Percentiles rank a stretch among this genome's conserved stretches.
phyloP scores from a whole-genome alignment of 228 moss, liverwort and hornwort genomes.

The Sphagnum fallax region DNA sequence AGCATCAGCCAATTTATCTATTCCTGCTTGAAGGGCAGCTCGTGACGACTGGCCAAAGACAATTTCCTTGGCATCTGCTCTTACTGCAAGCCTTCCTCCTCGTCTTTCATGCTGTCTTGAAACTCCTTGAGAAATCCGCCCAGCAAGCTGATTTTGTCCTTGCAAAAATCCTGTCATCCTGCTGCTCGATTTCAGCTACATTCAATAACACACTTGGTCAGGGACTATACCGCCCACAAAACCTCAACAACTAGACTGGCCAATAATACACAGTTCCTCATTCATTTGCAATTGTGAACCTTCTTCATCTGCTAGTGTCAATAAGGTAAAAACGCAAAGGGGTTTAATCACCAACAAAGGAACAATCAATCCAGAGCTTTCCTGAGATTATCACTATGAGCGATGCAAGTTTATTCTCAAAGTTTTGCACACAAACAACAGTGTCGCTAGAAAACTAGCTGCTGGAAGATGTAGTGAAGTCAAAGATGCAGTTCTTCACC shows the following conservation, averaged over 20 bases:
- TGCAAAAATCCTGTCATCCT: conserved; percentile 52
- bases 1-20: conserved; percentile 77
- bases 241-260: not conserved
- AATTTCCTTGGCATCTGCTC: conserved; percentile 63
- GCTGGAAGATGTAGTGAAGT: too few relatives aligned
- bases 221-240: not conserved
- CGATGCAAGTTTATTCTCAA: too few relatives aligned
- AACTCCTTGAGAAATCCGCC: not conserved
- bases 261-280: not conserved
- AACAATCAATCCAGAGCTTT: not conserved
- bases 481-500: too few relatives aligned
- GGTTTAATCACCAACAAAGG: not conserved
- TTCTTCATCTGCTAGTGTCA: not conserved
- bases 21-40: conserved; percentile 73
- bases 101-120: conserved; percentile 4
- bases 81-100: conserved; percentile 33
- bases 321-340: not conserved
- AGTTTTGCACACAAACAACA: too few relatives aligned
- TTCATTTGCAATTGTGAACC: not conserved
- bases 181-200: conserved; percentile 34
- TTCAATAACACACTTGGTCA: not conserved
- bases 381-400: too few relatives aligned
- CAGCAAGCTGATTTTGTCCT: conserved; percentile 57
- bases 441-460: too few relatives aligned
- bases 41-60: conserved; percentile 72